Percentiles rank a stretch among this genome's conserved stretches.
These are phyloP conservation scores for Amaranthus palmeri DNA, from an alignment of 148 eudicot species.

Conservation along the genomic window DNA sequence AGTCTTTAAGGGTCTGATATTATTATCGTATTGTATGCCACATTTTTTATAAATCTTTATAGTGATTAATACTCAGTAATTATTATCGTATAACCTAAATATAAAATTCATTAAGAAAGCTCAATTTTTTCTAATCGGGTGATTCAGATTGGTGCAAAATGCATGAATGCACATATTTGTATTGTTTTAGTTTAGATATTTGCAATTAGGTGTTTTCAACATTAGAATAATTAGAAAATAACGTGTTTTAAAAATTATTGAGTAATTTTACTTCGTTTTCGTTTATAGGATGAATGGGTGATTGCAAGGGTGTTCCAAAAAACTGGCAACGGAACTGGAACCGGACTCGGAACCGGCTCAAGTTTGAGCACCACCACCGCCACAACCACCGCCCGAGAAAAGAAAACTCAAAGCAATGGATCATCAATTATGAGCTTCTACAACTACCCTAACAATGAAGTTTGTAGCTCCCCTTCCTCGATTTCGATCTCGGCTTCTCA, in stretches of 20 bases:
- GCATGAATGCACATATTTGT: too few species aligned
- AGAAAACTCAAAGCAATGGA: slow-evolving; percentile 9
- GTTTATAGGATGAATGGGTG: slow-evolving; percentile 67
- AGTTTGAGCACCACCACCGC: slow-evolving; percentile 10
- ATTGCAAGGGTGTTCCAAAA: slow-evolving; percentile 73
- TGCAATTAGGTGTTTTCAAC: neutral
- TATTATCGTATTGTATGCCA: too few species aligned
- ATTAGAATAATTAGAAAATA: too few species aligned
- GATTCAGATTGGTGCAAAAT: too few species aligned
- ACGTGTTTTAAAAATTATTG: too few species aligned
- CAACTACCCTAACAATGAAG: slow-evolving; percentile 28
- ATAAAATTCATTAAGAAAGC: too few species aligned
- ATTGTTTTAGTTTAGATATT: neutral
- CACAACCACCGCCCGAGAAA: neutral
- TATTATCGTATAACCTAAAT: too few species aligned
- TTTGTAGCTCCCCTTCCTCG: slow-evolving; percentile 47
- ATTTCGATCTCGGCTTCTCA: slow-evolving; percentile 45
- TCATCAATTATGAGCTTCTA: slow-evolving; percentile 16
- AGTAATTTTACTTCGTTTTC: neutral
- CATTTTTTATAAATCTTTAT: too few species aligned
- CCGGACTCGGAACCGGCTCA: slow-evolving; percentile 23
- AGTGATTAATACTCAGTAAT: too few species aligned
- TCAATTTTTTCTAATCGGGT: too few species aligned
- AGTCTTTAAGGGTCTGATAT: too few species aligned
- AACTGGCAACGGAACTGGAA: slow-evolving; percentile 29